Conservation (phyloP, 1,284 basidiomycete species). For the Rhodofomes roseus region DNA sequence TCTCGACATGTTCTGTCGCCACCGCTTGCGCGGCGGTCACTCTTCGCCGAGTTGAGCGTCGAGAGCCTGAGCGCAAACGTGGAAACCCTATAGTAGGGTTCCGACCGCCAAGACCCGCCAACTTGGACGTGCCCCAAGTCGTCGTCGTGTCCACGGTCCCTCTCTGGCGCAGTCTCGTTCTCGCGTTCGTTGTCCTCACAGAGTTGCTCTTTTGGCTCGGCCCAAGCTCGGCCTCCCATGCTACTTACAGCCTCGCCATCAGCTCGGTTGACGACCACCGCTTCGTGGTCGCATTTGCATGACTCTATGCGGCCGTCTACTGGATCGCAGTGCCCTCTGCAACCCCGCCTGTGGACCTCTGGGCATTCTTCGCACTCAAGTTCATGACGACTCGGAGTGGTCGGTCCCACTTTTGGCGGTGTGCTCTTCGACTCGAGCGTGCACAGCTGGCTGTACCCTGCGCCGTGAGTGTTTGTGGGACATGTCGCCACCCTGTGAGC, state of each 20-base stretch:
- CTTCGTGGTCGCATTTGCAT: constrained; percentile 44
- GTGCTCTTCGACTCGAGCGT: constrained; percentile 43
- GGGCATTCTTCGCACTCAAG: constrained; percentile 45
- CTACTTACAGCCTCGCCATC: constrained; percentile 36
- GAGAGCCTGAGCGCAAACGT: no score
- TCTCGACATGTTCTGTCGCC: no score
- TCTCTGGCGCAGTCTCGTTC: constrained; percentile 53
- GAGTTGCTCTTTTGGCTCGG: constrained; percentile 50
- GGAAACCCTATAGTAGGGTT: no score
- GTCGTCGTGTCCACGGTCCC: no score
- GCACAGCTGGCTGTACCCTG: constrained; percentile 34
- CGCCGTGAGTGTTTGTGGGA: constrained; percentile 25
- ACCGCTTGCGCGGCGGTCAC: no score
- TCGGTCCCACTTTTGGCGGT: constrained; percentile 43
- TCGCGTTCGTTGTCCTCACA: constrained; percentile 45
- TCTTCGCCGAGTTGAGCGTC: no score
- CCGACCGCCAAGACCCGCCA: no score
- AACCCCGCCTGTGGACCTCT: constrained; percentile 52
- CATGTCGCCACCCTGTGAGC: constrained; percentile 41
- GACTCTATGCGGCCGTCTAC: constrained; percentile 53
- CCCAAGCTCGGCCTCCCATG: constrained; percentile 45
- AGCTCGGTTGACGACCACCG: constrained; percentile 27
- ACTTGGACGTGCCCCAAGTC: no score
- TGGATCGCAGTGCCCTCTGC: constrained; percentile 36
- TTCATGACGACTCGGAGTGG: constrained; percentile 37